Evolutionary conservation across 208 protist genomes (phyloP).

Genomic region (Trypanosoma avium): DNA sequence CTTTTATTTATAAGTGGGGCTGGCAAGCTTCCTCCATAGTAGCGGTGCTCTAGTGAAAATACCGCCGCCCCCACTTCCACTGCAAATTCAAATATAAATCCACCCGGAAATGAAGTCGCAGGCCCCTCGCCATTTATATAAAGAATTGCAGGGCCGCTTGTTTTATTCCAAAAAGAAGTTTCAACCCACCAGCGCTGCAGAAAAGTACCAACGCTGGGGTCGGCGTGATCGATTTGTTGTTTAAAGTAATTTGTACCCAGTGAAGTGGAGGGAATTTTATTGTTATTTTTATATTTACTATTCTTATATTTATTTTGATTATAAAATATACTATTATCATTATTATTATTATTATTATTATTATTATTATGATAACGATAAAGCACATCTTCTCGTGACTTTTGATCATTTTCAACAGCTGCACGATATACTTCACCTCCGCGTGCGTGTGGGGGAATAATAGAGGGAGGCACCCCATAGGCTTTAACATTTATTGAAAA

Average conservation of each 20-base stretch:
- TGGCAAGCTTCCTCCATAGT: constrained; percentile 51
- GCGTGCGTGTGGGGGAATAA: constrained; percentile 30
- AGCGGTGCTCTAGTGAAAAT: constrained; percentile 58
- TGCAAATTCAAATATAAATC: constrained; percentile 31
- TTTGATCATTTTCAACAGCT: background rate
- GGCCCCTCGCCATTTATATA: constrained; percentile 41
- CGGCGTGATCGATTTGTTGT: constrained; percentile 33
- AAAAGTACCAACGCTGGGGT: constrained; percentile 27
- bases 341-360: background rate
- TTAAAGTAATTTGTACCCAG: constrained; percentile 28
- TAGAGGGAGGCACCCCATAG: background rate
- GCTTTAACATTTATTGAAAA: no score
- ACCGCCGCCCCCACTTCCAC: constrained; percentile 16
- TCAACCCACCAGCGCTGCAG: constrained; percentile 47
- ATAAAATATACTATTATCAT: background rate
- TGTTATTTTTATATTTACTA: background rate
- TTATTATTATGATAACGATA: background rate
- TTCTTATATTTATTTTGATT: background rate
- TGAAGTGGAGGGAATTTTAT: background rate
- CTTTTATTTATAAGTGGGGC: constrained; percentile 29
- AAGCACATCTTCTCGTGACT: background rate
- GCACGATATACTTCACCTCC: constrained; percentile 30
- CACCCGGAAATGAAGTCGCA: constrained; percentile 18
- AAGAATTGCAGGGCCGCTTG: constrained; percentile 22
- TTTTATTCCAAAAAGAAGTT: constrained; percentile 10